Percentiles rank a stretch among this genome's conserved stretches.
phyloP scores from a whole-genome alignment of 805 yeast genomes.

The Myxozyma neotropica region DNA sequence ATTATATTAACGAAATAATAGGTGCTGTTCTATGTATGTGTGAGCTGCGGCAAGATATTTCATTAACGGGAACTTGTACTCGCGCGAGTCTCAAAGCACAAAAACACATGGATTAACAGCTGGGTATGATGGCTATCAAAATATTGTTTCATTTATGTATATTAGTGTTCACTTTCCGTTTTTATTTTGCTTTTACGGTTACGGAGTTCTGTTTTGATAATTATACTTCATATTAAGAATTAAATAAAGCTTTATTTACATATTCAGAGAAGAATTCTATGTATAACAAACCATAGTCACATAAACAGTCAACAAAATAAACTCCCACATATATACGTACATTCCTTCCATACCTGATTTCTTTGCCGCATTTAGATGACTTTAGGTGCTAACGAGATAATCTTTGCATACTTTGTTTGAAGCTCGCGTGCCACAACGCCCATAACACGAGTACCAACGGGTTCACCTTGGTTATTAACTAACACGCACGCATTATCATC shows the following conservation, averaged over 20 bases:
- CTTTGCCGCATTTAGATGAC: conserved; percentile 18
- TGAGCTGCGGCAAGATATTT: conserved; percentile 78
- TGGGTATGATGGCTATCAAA: too few relatives aligned
- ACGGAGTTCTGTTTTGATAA: background rate
- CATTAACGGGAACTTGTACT: conserved; percentile 11
- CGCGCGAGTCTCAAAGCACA: too few relatives aligned
- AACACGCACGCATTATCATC: conserved; percentile 98
- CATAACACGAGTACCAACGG: conserved; percentile 89
- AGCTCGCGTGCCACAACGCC: conserved; percentile 88
- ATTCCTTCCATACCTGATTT: background rate
- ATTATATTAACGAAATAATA: background rate
- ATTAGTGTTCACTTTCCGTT: background rate
- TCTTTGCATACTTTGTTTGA: conserved; percentile 78
- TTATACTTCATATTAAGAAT: background rate
- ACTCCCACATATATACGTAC: background rate
- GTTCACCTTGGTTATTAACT: conserved; percentile 89
- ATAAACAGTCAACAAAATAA: background rate
- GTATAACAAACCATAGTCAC: background rate
- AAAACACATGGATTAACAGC: background rate
- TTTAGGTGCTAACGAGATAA: conserved; percentile 89
- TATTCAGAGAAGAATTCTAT: background rate
- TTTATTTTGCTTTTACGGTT: background rate
- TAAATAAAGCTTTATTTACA: background rate
- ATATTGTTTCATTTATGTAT: background rate
- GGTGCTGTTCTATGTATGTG: conserved; percentile 82